Evolutionary conservation across 2,329 filamentous ascomycete species (phyloP).

Genomic region (Hymenoscyphus fructigenus): DNA sequence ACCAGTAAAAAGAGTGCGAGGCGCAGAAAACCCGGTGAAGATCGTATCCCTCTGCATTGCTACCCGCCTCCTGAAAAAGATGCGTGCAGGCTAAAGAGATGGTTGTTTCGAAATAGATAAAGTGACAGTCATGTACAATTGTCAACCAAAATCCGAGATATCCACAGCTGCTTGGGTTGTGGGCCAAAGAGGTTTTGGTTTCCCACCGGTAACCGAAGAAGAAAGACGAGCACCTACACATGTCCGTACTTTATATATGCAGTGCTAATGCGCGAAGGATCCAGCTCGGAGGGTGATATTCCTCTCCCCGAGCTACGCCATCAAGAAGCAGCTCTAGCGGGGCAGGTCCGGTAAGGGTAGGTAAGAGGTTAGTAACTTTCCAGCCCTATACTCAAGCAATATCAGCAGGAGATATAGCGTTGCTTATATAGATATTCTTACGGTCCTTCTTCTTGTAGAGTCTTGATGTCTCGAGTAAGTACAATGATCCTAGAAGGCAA

Average conservation of each 20-base stretch:
- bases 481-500: too few species aligned
- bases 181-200: background rate
- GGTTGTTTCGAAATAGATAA: background rate
- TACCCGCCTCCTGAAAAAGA: background rate
- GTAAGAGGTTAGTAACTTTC: background rate
- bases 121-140: background rate
- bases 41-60: constrained; percentile 3
- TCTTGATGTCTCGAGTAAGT: background rate
- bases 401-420: background rate
- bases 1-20: constrained; percentile 2
- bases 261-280: background rate
- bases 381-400: background rate
- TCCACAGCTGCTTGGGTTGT: background rate
- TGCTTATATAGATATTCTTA: background rate
- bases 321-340: background rate
- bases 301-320: background rate
- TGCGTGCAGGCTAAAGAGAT: background rate
- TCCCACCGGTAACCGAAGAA: background rate
- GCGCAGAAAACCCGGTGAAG: constrained; percentile 8
- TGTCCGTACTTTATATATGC: background rate
- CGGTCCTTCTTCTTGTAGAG: background rate
- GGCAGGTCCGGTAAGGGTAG: background rate
- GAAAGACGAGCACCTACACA: background rate
- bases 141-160: background rate
- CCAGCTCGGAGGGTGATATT: background rate